Conservation (phyloP, 108 stramenopile species). For the Nitzschia palea region DNA sequence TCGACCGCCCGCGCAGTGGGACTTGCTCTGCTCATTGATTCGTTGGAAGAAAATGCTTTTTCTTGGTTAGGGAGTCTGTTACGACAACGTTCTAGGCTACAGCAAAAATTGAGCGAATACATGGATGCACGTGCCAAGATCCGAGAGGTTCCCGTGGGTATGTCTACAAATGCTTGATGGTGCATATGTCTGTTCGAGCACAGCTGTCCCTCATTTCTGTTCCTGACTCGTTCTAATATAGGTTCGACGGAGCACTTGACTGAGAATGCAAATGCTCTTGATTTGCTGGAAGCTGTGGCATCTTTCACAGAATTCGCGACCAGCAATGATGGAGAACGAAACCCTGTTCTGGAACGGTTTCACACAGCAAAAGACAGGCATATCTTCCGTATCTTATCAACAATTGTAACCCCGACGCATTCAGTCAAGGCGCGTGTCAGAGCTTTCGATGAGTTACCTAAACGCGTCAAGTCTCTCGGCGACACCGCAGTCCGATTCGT, state of each 20-base stretch:
- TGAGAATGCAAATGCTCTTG: conserved; percentile 73
- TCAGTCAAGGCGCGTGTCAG: conserved; percentile 55
- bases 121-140: conserved; percentile 59
- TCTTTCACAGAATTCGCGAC: conserved; percentile 26
- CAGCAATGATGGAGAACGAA: conserved; percentile 30
- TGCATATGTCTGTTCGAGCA: too few relatives aligned
- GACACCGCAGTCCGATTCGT: conserved; percentile 55
- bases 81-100: conserved; percentile 50
- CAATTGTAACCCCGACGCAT: conserved; percentile 67
- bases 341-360: conserved; percentile 57
- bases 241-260: conserved; percentile 62
- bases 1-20: conserved; percentile 77
- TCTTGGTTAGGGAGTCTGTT: conserved; percentile 61
- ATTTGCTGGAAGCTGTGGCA: conserved; percentile 60
- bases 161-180: too few relatives aligned
- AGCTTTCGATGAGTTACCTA: conserved; percentile 81
- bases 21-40: conserved; percentile 69
- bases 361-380: conserved; percentile 80
- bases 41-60: conserved; percentile 43
- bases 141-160: conserved; percentile 41
- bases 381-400: conserved; percentile 76
- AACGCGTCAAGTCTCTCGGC: conserved; percentile 68
- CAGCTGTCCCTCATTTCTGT: neutral
- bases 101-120: conserved; percentile 53
- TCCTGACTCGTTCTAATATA: neutral